Base-by-base conservation (phyloP, 345 rosid genomes). In the Noccaea bulbosa region DNA sequence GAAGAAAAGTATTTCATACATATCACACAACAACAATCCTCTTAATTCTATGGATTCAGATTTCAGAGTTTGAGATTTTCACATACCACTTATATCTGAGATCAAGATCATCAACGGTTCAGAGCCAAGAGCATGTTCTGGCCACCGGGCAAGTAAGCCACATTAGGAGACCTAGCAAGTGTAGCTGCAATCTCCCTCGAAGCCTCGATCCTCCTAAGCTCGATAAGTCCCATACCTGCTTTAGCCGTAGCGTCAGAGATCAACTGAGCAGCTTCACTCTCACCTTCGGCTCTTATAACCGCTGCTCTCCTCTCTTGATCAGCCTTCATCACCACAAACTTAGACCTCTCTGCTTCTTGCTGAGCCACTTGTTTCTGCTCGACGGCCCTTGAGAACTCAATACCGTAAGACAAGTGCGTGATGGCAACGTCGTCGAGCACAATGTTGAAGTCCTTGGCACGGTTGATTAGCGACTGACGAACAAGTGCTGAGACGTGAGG, bases 321-420 rank as follows among this genome's bases (percentile, higher is more conserved):
- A 69, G 99, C 99, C 60, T 92, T 95, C 87, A 82, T 82, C 78
- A 95, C 99, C 9, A 95, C 84, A 59, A 92, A 95, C 75, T 88
- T 95, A 2, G 98, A 95, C 71, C 99, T 78, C 84, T 92, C 99
- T 0, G 99, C 99, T 74, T 95, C 99, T 74, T 95, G 98, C 63
- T 95, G 98, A 0, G 99, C 99, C 46, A 95, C 99, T 80, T 95
- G 99, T 74, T 95, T 95, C 85, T 90, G 97, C 87, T 95, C 99
- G 30, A 92, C 99, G 0, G 99, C 98, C 78, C 86, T 88, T 0
- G 98, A 92, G 82, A 95, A 95, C 80, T 95, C 99, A 0, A 80
- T 71, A 22, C 99, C 98, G 59, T 95, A 95, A 0, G 99, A 95
- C 83, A 95, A 82, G 64, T 95, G 99, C 0, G 98, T 95, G 65